These are phyloP conservation scores for Xerocomus amazonicus DNA, from an alignment of 1,284 basidiomycete species.

Conservation along the genomic window DNA sequence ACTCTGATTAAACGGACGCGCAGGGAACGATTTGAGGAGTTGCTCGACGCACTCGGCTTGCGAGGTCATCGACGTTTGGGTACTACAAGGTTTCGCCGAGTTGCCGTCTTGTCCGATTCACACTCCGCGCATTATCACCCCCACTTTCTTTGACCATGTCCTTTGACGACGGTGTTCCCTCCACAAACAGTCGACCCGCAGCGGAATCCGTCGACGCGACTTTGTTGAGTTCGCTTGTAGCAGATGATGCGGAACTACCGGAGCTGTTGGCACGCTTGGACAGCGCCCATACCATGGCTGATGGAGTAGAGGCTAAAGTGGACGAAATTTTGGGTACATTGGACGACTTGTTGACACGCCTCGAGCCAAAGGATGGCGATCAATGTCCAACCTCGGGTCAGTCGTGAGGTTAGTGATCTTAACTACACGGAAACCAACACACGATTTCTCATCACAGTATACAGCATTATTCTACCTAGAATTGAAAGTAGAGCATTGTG, in stretches of 20 bases:
- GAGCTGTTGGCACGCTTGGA: conserved; percentile 51
- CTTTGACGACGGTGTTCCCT: conserved; percentile 13
- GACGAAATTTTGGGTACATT: conserved; percentile 55
- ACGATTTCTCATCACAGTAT: conserved; percentile 11
- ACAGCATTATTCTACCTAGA: conserved; percentile 12
- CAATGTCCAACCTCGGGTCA: background rate
- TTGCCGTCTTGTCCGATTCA: conserved; percentile 19
- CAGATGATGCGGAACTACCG: conserved; percentile 36
- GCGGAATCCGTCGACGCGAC: conserved; percentile 11
- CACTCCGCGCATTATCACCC: conserved; percentile 21
- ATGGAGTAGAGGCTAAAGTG: conserved; percentile 53
- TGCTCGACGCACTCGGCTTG: conserved; percentile 35
- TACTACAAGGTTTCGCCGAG: conserved; percentile 19
- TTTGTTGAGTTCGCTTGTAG: conserved; percentile 36
- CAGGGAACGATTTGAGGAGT: conserved; percentile 52
- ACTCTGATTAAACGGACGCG: conserved; percentile 44
- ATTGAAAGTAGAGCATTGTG: conserved; percentile 11
- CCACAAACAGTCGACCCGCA: conserved; percentile 1
- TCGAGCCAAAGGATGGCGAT: conserved; percentile 33
- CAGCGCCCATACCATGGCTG: conserved; percentile 50
- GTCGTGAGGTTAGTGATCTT: background rate
- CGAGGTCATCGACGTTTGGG: conserved; percentile 19
- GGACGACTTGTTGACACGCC: conserved; percentile 47
- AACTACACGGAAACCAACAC: no score
- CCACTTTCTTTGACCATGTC: conserved; percentile 20